These are phyloP conservation scores for Colletotrichum plurivorum DNA, from an alignment of 2,329 filamentous ascomycete species.

Conservation along the genomic window DNA sequence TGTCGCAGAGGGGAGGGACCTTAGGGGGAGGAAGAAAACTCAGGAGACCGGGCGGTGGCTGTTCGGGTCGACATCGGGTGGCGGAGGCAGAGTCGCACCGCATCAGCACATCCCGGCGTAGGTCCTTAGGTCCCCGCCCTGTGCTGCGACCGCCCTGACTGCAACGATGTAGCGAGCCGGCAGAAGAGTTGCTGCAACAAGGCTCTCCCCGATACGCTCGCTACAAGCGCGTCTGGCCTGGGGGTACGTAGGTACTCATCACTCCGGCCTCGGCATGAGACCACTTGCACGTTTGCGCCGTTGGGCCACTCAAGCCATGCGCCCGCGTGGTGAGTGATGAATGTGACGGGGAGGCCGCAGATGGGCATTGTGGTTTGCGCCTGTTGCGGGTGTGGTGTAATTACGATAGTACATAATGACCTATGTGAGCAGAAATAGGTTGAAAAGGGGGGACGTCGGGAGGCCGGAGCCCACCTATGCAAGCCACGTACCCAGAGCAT, in stretches of 20 bases:
- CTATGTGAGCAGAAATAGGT: background rate
- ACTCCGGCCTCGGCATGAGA: too few relatives aligned
- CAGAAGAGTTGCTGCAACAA: too few relatives aligned
- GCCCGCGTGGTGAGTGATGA: too few relatives aligned
- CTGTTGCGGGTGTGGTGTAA: too few relatives aligned
- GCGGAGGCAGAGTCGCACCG: slow-evolving; percentile 1
- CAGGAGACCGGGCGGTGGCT: slow-evolving; percentile 2
- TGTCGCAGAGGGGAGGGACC: background rate
- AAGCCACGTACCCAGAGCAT: slow-evolving; percentile 2
- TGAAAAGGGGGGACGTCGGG: background rate
- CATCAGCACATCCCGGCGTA: slow-evolving; percentile 7
- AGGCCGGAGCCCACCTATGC: background rate
- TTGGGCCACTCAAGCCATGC: too few relatives aligned
- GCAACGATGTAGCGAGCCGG: background rate
- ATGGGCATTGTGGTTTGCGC: too few relatives aligned
- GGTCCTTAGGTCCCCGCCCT: background rate
- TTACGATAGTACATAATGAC: background rate
- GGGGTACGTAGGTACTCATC: too few relatives aligned
- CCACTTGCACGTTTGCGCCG: too few relatives aligned
- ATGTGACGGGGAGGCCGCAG: too few relatives aligned
- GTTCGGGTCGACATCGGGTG: slow-evolving; percentile 8
- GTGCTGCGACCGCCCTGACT: background rate
- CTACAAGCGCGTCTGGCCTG: too few relatives aligned
- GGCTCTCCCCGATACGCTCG: too few relatives aligned
- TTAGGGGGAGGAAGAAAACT: background rate